Evolutionary conservation across 2,329 filamentous ascomycete species (phyloP), one percentile per base, ranked within the genome.

Genomic region (Dothistroma septosporum): DNA sequence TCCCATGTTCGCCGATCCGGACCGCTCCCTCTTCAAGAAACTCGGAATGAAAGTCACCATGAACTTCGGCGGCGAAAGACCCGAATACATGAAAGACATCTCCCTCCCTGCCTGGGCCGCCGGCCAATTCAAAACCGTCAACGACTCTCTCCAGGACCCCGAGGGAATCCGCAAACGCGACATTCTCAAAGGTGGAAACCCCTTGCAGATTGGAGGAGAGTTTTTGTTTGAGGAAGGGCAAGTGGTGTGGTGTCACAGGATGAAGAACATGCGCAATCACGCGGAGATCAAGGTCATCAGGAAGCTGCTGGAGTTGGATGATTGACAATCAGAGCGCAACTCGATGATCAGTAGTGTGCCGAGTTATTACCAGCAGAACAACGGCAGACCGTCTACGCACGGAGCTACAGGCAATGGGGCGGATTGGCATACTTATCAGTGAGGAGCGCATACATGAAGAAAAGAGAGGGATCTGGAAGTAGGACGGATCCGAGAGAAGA

Each of bases 211-310:
- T 32, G 76, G 76, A 4, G 76, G 76, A 5, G 76, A 77, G 55
- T 77, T 77, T 49, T 50, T 77, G 64, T 76, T 77, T 57, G 72
- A 76, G 35, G 72, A 76, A n/a, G 75, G 73, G 1, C 65, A 74
- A 64, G 73, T 75, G 8, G 66, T 75, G 4, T 77, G 76, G 76
- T 76, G 76, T 59, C 74, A 77, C 68, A 72, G 76, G 12, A 77
- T 77, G 76, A 68, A 66, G 61, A 73, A 75, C 50, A 74, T 70
- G 53, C 66, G 76, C 28, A 70, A 72, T 37, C 76, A 77, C 62
- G 69, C 73, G 7, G 75, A 77, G 60, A 68, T 77, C 28, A 56
- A 57, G 35, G 67, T 71, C 22, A 60, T 77, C 47, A 66, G 73
- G 61, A 68, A 66, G 64, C 47, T 77, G 48, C 59, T 77, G 57